A percentile compares a stretch with the other conserved stretches of the same genome.
phyloP scores from a whole-genome alignment of 2,329 filamentous ascomycete genomes.

The Fusarium sp. region DNA sequence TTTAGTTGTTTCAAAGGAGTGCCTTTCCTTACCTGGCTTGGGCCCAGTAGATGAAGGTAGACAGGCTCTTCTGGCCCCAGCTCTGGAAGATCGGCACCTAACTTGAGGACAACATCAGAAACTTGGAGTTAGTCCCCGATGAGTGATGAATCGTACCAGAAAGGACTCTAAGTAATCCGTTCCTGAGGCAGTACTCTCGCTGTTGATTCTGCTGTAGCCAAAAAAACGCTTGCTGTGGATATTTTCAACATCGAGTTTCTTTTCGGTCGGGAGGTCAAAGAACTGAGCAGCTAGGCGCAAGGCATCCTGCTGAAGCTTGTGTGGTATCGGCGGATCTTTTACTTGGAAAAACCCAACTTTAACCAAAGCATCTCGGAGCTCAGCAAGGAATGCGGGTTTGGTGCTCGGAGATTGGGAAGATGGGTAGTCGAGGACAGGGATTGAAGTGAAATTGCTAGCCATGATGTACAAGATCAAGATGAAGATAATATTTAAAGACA shows the following conservation, averaged over 20 bases:
- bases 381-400: not conserved
- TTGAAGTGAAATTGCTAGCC: not conserved
- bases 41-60: not conserved
- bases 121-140: not conserved
- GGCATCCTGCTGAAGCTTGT: not conserved
- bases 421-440: not conserved
- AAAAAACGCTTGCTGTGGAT: not conserved
- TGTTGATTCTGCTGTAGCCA: not conserved
- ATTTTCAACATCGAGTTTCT: not conserved
- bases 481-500: not conserved
- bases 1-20: no score
- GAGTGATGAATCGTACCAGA: not conserved
- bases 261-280: not conserved
- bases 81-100: not conserved
- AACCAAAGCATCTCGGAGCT: not conserved
- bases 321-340: not conserved
- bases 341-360: not conserved
- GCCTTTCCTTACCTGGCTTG: not conserved
- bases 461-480: not conserved
- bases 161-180: not conserved
- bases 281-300: not conserved
- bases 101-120: not conserved
- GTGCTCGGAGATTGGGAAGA: not conserved
- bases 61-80: not conserved
- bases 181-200: not conserved